phyloP scores from a whole-genome alignment of 352 stramenopile species.

The Globisporangium carolinianum region DNA sequence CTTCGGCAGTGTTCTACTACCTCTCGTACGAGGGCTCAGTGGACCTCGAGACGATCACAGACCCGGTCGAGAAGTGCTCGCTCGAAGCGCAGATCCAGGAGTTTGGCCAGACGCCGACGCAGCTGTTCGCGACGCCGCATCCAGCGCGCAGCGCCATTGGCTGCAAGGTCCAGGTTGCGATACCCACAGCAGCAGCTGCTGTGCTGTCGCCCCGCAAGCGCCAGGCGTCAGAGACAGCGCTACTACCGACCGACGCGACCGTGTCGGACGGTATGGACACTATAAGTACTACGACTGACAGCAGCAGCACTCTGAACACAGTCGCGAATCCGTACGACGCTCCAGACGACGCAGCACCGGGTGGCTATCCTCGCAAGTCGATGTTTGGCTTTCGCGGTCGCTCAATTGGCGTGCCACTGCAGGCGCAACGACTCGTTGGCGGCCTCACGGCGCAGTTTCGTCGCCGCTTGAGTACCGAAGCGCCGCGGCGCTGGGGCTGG shows the following conservation, averaged over 20 bases:
- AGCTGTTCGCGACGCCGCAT: slow-evolving; percentile 66
- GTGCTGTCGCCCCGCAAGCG: slow-evolving; percentile 27
- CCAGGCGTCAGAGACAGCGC: slow-evolving; percentile 9
- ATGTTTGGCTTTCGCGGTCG: slow-evolving; percentile 71
- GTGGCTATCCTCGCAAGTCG: slow-evolving; percentile 28
- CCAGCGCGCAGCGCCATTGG: slow-evolving; percentile 50
- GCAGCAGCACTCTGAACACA: slow-evolving; percentile 2
- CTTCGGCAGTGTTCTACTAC: slow-evolving; percentile 81
- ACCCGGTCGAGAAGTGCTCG: slow-evolving; percentile 91
- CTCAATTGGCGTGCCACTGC: slow-evolving; percentile 58
- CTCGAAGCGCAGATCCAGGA: slow-evolving; percentile 92
- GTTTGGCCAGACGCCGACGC: slow-evolving; percentile 87
- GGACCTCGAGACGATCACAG: slow-evolving; percentile 78
- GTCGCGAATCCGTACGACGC: slow-evolving; percentile 15
- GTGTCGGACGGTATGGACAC: neutral
- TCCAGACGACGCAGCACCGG: slow-evolving; percentile 18
- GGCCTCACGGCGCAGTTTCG: slow-evolving; percentile 71
- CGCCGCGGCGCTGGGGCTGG: slow-evolving; percentile 66
- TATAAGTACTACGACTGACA: neutral
- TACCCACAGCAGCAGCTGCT: slow-evolving; percentile 24
- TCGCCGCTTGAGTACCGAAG: slow-evolving; percentile 65
- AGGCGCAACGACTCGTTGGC: slow-evolving; percentile 68
- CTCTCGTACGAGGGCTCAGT: slow-evolving; percentile 85
- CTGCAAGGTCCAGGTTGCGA: slow-evolving; percentile 43
- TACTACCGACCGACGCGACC: neutral